These are phyloP conservation scores for Juncus effusus DNA, from an alignment of 176 grass and related monocot genomes.

Conservation along the genomic window DNA sequence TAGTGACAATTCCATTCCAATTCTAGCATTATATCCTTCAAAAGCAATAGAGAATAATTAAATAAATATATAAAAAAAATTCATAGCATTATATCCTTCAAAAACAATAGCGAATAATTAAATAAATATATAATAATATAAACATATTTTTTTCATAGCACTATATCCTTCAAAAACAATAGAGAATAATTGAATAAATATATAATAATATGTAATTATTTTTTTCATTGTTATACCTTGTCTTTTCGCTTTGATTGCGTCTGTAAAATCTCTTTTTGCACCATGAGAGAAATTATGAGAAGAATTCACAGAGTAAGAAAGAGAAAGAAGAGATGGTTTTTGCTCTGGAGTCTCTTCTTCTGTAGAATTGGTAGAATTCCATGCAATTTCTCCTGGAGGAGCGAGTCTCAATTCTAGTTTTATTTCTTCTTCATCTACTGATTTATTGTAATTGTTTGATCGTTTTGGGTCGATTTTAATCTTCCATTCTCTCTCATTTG, in stretches of 20 bases:
- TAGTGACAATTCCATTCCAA: conserved; percentile 38
- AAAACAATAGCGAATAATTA: conserved; percentile 20
- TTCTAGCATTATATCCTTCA: conserved; percentile 46
- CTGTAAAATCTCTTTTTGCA: conserved; percentile 56
- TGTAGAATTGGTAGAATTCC: conserved; percentile 12
- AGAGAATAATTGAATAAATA: neutral
- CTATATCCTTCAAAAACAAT: conserved; percentile 40
- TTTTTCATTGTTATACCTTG: conserved; percentile 39
- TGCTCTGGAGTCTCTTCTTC: conserved; percentile 27
- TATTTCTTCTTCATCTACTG: conserved; percentile 48
- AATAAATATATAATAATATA: conserved; percentile 10
- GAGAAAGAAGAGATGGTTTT: conserved; percentile 46
- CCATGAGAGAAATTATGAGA: conserved; percentile 37
- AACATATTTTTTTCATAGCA: conserved; percentile 11
- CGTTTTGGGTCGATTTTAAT: conserved; percentile 16
- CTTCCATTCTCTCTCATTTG: conserved; percentile 56
- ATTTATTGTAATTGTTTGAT: conserved; percentile 20
- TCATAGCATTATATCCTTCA: conserved; percentile 42
- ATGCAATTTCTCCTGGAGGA: conserved; percentile 50
- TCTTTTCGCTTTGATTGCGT: conserved; percentile 42
- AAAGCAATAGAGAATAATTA: conserved; percentile 19
- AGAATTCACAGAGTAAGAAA: conserved; percentile 40
- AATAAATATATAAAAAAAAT: conserved; percentile 8
- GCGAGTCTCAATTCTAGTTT: conserved; percentile 81
- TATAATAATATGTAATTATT: neutral